phyloP scores from a whole-genome alignment of 2,329 filamentous ascomycete species.

The Aphanocladium album region DNA sequence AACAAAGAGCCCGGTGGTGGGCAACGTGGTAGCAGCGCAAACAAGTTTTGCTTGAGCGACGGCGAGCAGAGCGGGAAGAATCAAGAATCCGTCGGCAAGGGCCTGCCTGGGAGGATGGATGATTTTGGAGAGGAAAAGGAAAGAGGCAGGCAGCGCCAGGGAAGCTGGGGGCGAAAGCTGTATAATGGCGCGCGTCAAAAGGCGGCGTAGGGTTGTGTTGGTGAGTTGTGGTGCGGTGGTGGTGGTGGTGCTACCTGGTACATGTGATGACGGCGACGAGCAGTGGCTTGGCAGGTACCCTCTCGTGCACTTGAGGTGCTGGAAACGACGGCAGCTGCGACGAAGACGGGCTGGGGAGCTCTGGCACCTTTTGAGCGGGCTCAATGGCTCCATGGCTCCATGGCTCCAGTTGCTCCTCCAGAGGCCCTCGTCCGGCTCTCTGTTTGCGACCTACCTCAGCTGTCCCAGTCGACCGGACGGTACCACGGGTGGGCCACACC shows the following conservation, averaged over 20 bases:
- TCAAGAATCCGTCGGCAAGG: slow-evolving; percentile 8
- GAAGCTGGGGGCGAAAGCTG: slow-evolving; percentile 12
- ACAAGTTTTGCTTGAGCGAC: not conserved
- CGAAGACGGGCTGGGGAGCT: not conserved
- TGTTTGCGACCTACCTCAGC: not conserved
- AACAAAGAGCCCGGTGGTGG: not conserved
- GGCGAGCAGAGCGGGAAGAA: not conserved
- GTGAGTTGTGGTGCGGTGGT: slow-evolving; percentile 4
- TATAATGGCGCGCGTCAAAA: slow-evolving; percentile 14
- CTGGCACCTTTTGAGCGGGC: not conserved
- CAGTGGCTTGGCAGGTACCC: slow-evolving; percentile 1
- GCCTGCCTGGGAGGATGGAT: slow-evolving; percentile 5
- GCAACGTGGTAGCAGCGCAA: not conserved
- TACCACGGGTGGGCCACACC: not conserved
- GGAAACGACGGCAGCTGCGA: not conserved
- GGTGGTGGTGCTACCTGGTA: not conserved
- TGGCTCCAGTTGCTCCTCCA: no score
- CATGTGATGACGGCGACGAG: not conserved
- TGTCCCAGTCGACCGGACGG: not conserved
- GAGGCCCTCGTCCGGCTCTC: no score
- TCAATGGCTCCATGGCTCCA: no score
- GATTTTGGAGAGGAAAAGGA: not conserved
- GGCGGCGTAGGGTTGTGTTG: slow-evolving; percentile 12
- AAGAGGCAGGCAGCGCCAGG: not conserved
- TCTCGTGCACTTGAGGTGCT: not conserved